Evolutionary conservation across 2,329 filamentous ascomycete species (phyloP), one percentile per base, ranked within the genome.

Genomic region (Aspergillus sp.): DNA sequence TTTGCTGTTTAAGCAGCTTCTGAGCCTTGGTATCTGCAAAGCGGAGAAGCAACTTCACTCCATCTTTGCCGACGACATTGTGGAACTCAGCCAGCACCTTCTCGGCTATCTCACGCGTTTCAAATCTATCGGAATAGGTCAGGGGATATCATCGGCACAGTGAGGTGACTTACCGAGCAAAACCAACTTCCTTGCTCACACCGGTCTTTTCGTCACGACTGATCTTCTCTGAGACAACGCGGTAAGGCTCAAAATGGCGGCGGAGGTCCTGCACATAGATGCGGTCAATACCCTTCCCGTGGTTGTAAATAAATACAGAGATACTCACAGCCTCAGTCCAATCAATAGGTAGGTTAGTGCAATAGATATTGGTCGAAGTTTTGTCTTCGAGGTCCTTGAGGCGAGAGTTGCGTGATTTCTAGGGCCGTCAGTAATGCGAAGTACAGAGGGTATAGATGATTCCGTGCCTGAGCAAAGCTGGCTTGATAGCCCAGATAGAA

Each of bases 371-470:
- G 59, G 94, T 97, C 44, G 95, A 97, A 40, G 74, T 67, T 48
- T 88, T 89, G 66, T 99, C 93, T 51, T 92, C 88, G 66, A 97
- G 89, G 43, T 94, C 93, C 81, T 99, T 97, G 64, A 99, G 88
- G 63, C 95, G 91, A 61, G 92, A 92, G 73, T 99, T 99, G 77
- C 97, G 96, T 17, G 93, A 97, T 78, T 97, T 94, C 88, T 95
- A 53, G 11, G 10, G 56, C n/a, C 62, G 57, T 73, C 47, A 73
- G 61, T 17, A 4, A 19, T 16, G 30, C 24, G 17, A 7, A 7
- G 24, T n/a, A 10, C 22, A 17, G 10, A 13, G 20, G 11, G 10
- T 11, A 47, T 8, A 2, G 16, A 11, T 6, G 16, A 26, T 4
- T 11, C 13, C 8, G 16, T 76, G 95, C 91, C 66, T 92, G 84